Evolutionary conservation across 2,329 filamentous ascomycete species (phyloP).

Genomic region (Rutstroemia sp.): DNA sequence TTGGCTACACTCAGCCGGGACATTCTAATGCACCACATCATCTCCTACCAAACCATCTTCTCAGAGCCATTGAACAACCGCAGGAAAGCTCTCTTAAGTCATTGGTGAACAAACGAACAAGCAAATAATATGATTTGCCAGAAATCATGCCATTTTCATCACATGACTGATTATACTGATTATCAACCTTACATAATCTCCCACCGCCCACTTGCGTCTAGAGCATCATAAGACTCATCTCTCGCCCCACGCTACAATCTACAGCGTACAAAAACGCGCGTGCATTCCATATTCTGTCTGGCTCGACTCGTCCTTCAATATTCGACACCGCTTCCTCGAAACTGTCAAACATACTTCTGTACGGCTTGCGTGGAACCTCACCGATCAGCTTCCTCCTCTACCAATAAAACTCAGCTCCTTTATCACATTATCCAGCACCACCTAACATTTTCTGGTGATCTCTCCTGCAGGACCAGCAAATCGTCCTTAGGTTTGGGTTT

Average conservation of each 20-base stretch:
- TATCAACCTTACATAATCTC: neutral
- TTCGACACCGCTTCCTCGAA: neutral
- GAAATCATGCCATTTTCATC: neutral
- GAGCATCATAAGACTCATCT: neutral
- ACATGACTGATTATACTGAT: neutral
- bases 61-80: too few species aligned
- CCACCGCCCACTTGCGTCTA: neutral
- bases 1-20: neutral
- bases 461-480: neutral
- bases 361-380: neutral
- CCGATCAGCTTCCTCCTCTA: neutral
- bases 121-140: neutral
- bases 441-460: too few species aligned
- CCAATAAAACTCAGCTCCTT: neutral
- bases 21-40: neutral
- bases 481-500: neutral
- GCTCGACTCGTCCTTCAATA: neutral
- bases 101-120: too few species aligned
- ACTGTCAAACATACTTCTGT: too few species aligned
- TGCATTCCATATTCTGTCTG: neutral
- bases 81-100: too few species aligned
- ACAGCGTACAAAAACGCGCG: neutral
- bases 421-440: neutral
- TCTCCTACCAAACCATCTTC: neutral
- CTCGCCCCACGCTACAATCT: neutral